phyloP scores from a whole-genome alignment of 768 basidiomycete genomes.

The Albatrellus ellisii region DNA sequence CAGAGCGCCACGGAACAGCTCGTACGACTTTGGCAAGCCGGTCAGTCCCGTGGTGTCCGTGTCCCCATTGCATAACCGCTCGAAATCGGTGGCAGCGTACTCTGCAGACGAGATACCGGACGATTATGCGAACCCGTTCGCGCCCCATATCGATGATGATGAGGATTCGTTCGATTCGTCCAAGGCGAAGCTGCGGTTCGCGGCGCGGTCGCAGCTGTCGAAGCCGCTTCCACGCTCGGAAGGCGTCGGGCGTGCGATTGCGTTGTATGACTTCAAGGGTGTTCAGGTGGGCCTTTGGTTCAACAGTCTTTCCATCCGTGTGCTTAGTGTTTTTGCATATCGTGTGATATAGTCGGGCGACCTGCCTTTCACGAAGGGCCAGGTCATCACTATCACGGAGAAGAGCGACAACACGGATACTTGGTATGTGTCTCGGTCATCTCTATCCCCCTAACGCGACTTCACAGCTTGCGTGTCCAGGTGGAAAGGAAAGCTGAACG shows the following conservation, averaged over 20 bases:
- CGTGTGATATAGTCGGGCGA: constrained; percentile 45
- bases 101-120: not conserved
- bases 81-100: not conserved
- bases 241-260: constrained; percentile 61
- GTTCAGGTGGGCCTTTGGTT: constrained; percentile 37
- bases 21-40: not conserved
- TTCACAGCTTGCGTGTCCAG: constrained; percentile 21
- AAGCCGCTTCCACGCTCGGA: constrained; percentile 38
- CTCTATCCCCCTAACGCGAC: not conserved
- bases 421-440: constrained; percentile 32
- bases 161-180: constrained; percentile 3
- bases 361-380: constrained; percentile 63
- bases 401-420: constrained; percentile 64
- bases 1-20: not conserved
- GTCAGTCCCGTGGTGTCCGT: not conserved
- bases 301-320: not conserved
- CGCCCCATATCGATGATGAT: constrained; percentile 8
- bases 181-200: constrained; percentile 16
- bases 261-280: constrained; percentile 60
- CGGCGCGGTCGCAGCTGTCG: constrained; percentile 36
- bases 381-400: constrained; percentile 54
- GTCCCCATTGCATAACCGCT: not conserved
- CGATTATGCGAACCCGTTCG: constrained; percentile 2
- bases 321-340: constrained; percentile 5
- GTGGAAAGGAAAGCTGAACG: constrained; percentile 66